Evolutionary conservation across 768 basidiomycete species (phyloP).

Genomic region (Tylopilus plumbeoviolaceoides): DNA sequence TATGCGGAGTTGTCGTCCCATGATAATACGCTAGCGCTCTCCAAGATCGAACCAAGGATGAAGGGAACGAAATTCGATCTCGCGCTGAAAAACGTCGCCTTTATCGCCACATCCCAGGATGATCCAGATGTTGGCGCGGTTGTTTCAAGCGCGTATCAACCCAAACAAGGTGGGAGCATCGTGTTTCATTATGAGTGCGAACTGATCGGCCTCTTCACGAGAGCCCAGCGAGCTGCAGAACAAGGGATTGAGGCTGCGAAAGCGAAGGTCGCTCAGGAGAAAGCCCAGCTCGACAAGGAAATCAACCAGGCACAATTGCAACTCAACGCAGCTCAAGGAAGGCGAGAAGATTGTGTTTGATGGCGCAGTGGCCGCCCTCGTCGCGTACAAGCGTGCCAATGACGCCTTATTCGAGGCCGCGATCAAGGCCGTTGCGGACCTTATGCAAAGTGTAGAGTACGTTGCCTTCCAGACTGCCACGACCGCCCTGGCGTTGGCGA

Average conservation of each 20-base stretch:
- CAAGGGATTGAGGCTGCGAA: slow-evolving; percentile 1
- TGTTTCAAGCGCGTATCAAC: background rate
- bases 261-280: background rate
- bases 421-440: background rate
- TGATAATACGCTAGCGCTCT: background rate
- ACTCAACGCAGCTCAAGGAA: background rate
- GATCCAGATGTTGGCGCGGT: background rate
- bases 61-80: slow-evolving; percentile 3
- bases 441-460: background rate
- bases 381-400: background rate
- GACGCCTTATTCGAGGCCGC: background rate
- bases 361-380: background rate
- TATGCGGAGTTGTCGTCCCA: background rate
- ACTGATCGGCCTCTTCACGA: background rate
- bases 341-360: slow-evolving; percentile 1
- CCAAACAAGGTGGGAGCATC: background rate
- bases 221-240: background rate
- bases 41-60: slow-evolving; percentile 1
- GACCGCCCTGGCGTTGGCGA: background rate
- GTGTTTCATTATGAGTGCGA: background rate
- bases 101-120: slow-evolving; percentile 3
- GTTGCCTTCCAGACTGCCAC: background rate
- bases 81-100: background rate
- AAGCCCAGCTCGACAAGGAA: background rate
- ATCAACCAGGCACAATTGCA: background rate